A percentile compares a stretch with the other conserved stretches of the same genome.
Evolutionary conservation across 805 yeast genomes (phyloP).

Genomic region (Kazachstania psychrophila): DNA sequence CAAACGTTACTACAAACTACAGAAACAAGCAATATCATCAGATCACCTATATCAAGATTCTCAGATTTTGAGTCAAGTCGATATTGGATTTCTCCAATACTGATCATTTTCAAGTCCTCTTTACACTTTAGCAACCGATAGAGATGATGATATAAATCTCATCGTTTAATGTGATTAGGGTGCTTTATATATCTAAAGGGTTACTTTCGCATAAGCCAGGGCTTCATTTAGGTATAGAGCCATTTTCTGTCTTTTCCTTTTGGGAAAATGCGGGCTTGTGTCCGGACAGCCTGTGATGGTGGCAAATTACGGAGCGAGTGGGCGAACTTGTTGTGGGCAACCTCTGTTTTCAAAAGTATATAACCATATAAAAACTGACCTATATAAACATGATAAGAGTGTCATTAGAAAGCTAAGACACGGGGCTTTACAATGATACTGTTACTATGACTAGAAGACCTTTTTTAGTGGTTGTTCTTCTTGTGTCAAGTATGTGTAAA

Average conservation of each 20-base stretch:
- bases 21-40: too few relatives aligned
- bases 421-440: constrained; percentile 2
- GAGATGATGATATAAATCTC: too few relatives aligned
- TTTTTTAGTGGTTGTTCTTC: background rate
- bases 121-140: too few relatives aligned
- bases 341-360: background rate
- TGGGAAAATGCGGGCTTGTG: background rate
- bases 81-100: too few relatives aligned
- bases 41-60: too few relatives aligned
- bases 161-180: too few relatives aligned
- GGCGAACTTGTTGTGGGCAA: background rate
- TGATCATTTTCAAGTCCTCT: too few relatives aligned
- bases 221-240: too few relatives aligned
- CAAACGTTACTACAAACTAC: too few relatives aligned
- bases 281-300: background rate
- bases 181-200: too few relatives aligned
- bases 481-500: background rate
- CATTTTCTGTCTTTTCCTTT: background rate
- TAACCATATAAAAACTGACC: background rate
- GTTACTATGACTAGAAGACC: background rate
- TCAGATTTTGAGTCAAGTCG: too few relatives aligned
- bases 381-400: background rate
- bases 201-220: too few relatives aligned
- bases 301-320: background rate
- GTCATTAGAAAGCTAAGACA: constrained; percentile 1